phyloP scores from a whole-genome alignment of 345 rosid species.

The Gossypium mustelinum region DNA sequence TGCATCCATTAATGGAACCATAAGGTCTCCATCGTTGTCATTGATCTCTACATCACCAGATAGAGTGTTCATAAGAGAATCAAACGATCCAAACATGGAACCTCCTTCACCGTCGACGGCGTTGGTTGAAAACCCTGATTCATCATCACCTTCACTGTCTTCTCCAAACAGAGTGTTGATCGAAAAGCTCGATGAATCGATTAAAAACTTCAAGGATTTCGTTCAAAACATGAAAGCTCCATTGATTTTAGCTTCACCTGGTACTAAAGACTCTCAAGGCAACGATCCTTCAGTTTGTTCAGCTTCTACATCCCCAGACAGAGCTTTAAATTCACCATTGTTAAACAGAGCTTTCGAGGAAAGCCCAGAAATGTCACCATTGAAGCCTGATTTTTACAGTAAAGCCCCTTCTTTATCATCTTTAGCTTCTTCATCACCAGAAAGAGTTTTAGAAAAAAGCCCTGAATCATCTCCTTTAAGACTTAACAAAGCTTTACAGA shows the following conservation, averaged over 20 bases:
- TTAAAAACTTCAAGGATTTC: conserved; percentile 17
- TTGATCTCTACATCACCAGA: conserved; percentile 38
- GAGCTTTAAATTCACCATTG: conserved; percentile 33
- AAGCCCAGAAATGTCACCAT: conserved; percentile 29
- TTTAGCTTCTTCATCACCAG: conserved; percentile 22
- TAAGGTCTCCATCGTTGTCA: conserved; percentile 34
- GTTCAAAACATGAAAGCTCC: conserved; percentile 17
- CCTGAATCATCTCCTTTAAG: conserved; percentile 28
- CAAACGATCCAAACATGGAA: conserved; percentile 9
- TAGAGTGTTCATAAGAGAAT: conserved; percentile 21
- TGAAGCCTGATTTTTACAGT: conserved; percentile 11
- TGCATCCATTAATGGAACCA: conserved; percentile 13
- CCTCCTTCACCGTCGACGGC: conserved; percentile 25
- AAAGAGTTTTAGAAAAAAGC: conserved; percentile 22
- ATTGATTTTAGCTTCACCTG: not conserved
- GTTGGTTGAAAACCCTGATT: not conserved
- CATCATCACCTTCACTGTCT: conserved; percentile 33
- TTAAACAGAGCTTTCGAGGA: conserved; percentile 32
- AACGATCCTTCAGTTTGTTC: conserved; percentile 2
- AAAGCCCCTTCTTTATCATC: conserved; percentile 18
- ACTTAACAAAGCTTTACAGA: conserved; percentile 26
- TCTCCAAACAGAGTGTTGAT: conserved; percentile 25
- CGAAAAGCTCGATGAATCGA: conserved; percentile 9
- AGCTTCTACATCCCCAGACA: conserved; percentile 40
- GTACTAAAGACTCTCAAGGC: not conserved